Percentiles rank a stretch among this genome's conserved stretches.
These are phyloP conservation scores for Ambrosia hybrid DNA, from an alignment of 140 eudicot species.

Conservation along the genomic window DNA sequence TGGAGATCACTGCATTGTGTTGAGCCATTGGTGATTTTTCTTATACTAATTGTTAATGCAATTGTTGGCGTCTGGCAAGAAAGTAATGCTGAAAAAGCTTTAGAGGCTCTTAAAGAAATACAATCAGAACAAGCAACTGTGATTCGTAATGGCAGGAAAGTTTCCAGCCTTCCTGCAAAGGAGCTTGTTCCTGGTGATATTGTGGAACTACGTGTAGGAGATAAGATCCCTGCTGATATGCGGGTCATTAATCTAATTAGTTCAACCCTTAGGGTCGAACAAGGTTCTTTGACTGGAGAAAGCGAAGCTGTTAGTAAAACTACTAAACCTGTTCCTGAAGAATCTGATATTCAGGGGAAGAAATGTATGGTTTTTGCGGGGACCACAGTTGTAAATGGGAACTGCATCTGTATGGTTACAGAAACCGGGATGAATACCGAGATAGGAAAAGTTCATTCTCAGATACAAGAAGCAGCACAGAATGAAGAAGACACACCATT, in stretches of 20 bases:
- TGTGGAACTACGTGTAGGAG: slow-evolving; percentile 87
- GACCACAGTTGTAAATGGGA: slow-evolving; percentile 91
- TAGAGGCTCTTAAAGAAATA: slow-evolving; percentile 48
- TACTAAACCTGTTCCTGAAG: no score
- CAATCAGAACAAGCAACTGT: slow-evolving; percentile 64
- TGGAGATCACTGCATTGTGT: slow-evolving; percentile 56
- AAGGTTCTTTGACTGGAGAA: slow-evolving; percentile 90
- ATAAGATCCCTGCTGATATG: slow-evolving; percentile 94
- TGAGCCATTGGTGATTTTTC: slow-evolving; percentile 83
- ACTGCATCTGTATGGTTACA: slow-evolving; percentile 72
- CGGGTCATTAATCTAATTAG: slow-evolving; percentile 67
- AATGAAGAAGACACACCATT: slow-evolving; percentile 49
- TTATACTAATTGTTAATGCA: slow-evolving; percentile 79
- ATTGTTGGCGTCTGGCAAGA: slow-evolving; percentile 98
- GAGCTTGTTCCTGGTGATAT: slow-evolving; percentile 95
- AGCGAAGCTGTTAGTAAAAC: no score
- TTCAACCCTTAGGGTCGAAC: slow-evolving; percentile 84
- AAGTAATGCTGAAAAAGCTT: slow-evolving; percentile 87
- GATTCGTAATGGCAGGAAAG: slow-evolving; percentile 60
- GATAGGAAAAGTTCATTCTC: slow-evolving; percentile 76
- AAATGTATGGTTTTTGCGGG: slow-evolving; percentile 94
- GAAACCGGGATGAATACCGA: slow-evolving; percentile 31
- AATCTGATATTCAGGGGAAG: no score
- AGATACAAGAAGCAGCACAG: slow-evolving; percentile 84
- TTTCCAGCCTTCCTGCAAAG: slow-evolving; percentile 64